phyloP scores from a whole-genome alignment of 2,329 filamentous ascomycete genomes.

The Furcasterigmium sp. region DNA sequence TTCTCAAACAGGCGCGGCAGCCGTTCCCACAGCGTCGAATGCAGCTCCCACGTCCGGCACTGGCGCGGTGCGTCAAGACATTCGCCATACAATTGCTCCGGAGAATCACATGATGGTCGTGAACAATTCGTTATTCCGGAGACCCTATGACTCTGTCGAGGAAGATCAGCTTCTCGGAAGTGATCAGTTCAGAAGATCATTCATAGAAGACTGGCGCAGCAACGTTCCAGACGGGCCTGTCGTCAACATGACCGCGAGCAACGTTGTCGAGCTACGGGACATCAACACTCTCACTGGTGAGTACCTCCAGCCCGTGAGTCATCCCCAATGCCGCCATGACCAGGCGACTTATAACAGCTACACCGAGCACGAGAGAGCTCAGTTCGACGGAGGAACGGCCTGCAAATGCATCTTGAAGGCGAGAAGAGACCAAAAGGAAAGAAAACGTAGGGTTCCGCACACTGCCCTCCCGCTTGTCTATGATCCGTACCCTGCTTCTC shows the following conservation, averaged over 20 bases:
- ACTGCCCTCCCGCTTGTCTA: too few species aligned
- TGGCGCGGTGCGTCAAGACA: background rate
- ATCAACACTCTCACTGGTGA: slow-evolving; percentile 30
- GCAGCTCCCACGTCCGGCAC: too few species aligned
- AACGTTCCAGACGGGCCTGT: background rate
- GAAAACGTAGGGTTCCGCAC: too few species aligned
- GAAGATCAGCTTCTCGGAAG: background rate
- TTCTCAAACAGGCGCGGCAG: too few species aligned
- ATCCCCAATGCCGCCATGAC: slow-evolving; percentile 24
- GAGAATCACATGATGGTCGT: background rate
- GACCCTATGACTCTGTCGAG: background rate
- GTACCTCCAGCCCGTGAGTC: slow-evolving; percentile 23
- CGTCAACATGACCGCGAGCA: too few species aligned
- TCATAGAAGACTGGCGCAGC: background rate
- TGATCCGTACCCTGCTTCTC: background rate
- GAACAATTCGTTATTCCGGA: background rate
- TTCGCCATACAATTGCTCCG: background rate
- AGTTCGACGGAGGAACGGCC: slow-evolving; percentile 15
- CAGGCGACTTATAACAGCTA: slow-evolving; percentile 6
- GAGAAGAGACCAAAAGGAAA: too few species aligned
- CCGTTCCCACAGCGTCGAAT: too few species aligned
- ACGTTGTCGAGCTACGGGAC: slow-evolving; percentile 14
- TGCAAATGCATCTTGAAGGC: too few species aligned
- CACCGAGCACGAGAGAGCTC: slow-evolving; percentile 7
- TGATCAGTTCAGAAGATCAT: background rate